Base-by-base conservation (phyloP, 1,284 basidiomycete genomes). In the Austropuccinia psidii region DNA sequence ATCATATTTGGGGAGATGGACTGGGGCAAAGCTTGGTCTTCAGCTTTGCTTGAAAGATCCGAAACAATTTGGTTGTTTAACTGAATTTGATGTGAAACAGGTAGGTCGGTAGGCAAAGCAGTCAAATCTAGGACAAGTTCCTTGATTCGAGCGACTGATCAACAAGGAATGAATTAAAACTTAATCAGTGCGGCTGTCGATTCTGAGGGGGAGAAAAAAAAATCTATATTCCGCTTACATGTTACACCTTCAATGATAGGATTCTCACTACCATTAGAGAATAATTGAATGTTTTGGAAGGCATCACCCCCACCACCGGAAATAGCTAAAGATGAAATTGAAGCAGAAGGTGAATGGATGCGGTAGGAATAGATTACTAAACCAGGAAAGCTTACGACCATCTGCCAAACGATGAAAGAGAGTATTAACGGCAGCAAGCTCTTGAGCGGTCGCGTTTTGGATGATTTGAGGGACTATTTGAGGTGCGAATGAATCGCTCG, bases 91-190 rank as follows among this genome's bases (percentile, higher is more conserved):
- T 33, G 13, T 24, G 9, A n/a, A 15, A 41, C 31, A 19, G 52
- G 41, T 9, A 73, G 55, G 27, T 75, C 75, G 27, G 72, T 76
- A 43, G 79, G 77, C 13, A 76, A 57, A 21, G 79, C 75, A 19
- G 79, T 79, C 6, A 80, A 31, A n/a, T 78, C 78, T 45, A 74
- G 70, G 49, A 79, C 76, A 75, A 80, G 78, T 57, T 78, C 75
- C 66, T 76, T 76, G 65, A 80, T 54, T 50, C 77, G 78, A 0
- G 67, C 67, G 73, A 73, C 77, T 78, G 68, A 24, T 19, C n/a
- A 62, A n/a, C n/a, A n/a, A 67, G 4, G 8, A 15, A 29, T 49
- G 21, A 29, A 58, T 55, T 27, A 62, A 33, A 9, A 35, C 9
- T n/a, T 33, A 39, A 39, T n/a, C 35, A 58, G 7, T 29, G 15